phyloP scores from a whole-genome alignment of 192 early-diverging fungal species.

The Umbelopsis sp. region DNA sequence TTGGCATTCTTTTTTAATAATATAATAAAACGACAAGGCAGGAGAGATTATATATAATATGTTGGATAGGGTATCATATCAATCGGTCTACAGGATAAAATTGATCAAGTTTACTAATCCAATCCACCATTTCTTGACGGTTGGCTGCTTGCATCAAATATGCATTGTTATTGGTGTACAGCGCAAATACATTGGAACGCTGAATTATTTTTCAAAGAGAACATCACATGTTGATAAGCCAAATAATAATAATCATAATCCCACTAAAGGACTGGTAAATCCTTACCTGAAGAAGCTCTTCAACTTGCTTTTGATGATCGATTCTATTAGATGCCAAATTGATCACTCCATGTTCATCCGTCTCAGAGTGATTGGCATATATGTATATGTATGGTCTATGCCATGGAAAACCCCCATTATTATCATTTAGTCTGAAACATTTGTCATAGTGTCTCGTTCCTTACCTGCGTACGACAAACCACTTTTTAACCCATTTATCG shows the following conservation, averaged over 20 bases:
- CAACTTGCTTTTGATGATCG: constrained; percentile 56
- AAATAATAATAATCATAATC: neutral
- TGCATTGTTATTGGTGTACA: constrained; percentile 65
- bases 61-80: constrained; percentile 15
- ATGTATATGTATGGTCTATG: constrained; percentile 80
- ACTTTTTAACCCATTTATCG: constrained; percentile 73
- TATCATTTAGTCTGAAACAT: no score
- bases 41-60: neutral
- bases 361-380: constrained; percentile 63
- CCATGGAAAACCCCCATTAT: no score
- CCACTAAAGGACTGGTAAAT: constrained; percentile 41
- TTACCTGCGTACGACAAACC: constrained; percentile 75
- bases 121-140: constrained; percentile 64
- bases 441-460: neutral
- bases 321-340: constrained; percentile 71
- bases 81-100: constrained; percentile 35
- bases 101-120: constrained; percentile 56
- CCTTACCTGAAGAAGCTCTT: constrained; percentile 58
- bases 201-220: constrained; percentile 26
- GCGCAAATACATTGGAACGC: constrained; percentile 67
- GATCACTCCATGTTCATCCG: constrained; percentile 73
- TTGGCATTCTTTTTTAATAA: no score
- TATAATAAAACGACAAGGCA: neutral
- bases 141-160: constrained; percentile 68
- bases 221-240: constrained; percentile 10